Evolutionary conservation across 169 alveolate species (phyloP).

Genomic region (Eimeria necatrix): DNA sequence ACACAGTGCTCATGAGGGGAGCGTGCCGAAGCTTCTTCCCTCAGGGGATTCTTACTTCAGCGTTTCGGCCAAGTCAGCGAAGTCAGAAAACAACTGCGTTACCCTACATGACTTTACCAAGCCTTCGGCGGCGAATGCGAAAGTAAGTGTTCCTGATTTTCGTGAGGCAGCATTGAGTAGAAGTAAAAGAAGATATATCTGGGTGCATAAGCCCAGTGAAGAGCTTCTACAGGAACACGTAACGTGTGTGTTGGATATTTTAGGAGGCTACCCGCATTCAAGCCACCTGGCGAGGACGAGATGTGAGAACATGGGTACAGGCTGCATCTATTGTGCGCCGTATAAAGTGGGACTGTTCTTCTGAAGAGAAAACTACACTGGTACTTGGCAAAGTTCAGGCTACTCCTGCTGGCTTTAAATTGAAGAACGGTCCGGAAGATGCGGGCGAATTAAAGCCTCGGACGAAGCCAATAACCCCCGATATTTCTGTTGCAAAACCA

Average conservation of each 20-base stretch:
- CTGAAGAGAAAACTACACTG: not conserved
- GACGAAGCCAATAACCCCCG: no score
- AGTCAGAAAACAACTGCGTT: not conserved
- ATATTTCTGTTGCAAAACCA: no score
- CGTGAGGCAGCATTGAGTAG: not conserved
- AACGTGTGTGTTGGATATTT: not conserved
- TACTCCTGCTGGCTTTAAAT: no score
- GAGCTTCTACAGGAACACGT: no score
- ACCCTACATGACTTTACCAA: not conserved
- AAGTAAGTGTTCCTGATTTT: not conserved
- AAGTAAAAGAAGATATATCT: not conserved
- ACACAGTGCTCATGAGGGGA: not conserved
- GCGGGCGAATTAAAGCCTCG: no score
- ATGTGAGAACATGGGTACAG: slow-evolving; percentile 58
- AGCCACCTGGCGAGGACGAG: slow-evolving; percentile 54
- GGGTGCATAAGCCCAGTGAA: not conserved
- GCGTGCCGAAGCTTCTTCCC: not conserved
- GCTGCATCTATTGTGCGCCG: slow-evolving; percentile 59
- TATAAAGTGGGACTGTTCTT: not conserved
- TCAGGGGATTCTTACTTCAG: not conserved
- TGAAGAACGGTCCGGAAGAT: no score
- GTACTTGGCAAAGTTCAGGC: no score
- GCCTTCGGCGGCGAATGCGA: not conserved
- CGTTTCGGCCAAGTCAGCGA: not conserved
- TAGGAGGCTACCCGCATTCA: slow-evolving; percentile 47